Percentiles rank a stretch among this genome's conserved stretches.
Conservation (phyloP, 139 green algal genomes). For the Coccomyxa sp. region DNA sequence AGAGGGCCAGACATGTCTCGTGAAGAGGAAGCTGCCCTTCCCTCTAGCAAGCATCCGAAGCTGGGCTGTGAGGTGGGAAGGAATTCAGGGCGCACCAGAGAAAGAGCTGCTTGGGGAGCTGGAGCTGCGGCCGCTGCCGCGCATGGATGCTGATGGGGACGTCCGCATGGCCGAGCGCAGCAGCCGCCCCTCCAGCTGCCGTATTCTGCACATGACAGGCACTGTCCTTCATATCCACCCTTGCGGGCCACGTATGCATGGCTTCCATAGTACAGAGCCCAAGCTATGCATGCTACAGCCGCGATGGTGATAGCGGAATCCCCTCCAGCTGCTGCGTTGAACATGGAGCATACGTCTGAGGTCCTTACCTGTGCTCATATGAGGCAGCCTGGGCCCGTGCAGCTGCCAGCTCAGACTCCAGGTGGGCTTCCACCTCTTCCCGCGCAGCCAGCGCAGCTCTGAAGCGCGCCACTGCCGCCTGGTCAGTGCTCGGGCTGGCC, state of each 20-base stretch:
- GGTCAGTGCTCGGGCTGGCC: not conserved
- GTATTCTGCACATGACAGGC: constrained; percentile 10
- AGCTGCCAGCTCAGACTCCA: constrained; percentile 19
- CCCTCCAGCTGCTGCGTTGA: not conserved
- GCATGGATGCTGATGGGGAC: not conserved
- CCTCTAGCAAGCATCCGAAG: not conserved
- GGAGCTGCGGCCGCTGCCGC: not conserved
- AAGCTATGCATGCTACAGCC: not conserved
- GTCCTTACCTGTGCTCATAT: constrained; percentile 30
- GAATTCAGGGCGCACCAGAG: no score
- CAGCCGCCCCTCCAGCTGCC: constrained; percentile 6
- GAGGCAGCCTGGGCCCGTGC: constrained; percentile 7
- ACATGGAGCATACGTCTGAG: not conserved
- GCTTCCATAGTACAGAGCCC: not conserved
- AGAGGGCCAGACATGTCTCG: not conserved
- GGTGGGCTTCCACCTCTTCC: constrained; percentile 33
- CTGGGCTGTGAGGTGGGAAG: no score
- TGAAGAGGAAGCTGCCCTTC: not conserved
- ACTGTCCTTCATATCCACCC: no score
- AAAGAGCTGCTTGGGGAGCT: not conserved
- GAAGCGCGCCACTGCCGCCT: constrained; percentile 14
- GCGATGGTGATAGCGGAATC: not conserved
- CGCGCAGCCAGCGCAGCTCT: constrained; percentile 53
- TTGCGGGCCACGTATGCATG: no score
- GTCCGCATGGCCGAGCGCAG: not conserved